Conservation (phyloP, 805 yeast genomes). For the Priceomyces melissophilus region DNA sequence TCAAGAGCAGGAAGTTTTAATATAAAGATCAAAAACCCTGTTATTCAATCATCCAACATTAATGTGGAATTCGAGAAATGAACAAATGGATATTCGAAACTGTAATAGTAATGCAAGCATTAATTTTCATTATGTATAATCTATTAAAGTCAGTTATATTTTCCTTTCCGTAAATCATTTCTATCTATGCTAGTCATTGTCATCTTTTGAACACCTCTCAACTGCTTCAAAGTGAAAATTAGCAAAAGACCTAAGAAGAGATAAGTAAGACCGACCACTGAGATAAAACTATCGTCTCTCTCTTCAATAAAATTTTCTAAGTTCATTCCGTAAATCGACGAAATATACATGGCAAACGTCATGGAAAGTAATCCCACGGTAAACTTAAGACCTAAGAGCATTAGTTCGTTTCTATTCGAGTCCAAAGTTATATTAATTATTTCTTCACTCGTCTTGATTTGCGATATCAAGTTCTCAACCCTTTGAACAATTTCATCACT, state of each 20-base stretch:
- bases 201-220: slow-evolving; percentile 66
- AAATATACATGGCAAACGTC: slow-evolving; percentile 75
- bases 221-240: slow-evolving; percentile 49
- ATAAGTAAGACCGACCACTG: slow-evolving; percentile 41
- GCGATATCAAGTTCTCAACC: slow-evolving; percentile 70
- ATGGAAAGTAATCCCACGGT: slow-evolving; percentile 79
- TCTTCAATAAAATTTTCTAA: slow-evolving; percentile 90
- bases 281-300: slow-evolving; percentile 61
- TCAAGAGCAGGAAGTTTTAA: slow-evolving; percentile 7
- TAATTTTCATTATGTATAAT: background rate
- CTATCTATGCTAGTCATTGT: slow-evolving; percentile 52
- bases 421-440: slow-evolving; percentile 90
- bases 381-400: slow-evolving; percentile 81
- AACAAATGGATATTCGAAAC: slow-evolving; percentile 1
- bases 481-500: slow-evolving; percentile 94
- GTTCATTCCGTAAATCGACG: slow-evolving; percentile 95
- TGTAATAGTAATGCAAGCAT: background rate
- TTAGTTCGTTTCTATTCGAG: slow-evolving; percentile 88
- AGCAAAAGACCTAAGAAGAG: slow-evolving; percentile 46
- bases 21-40: slow-evolving; percentile 18
- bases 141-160: slow-evolving; percentile 1
- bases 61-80: slow-evolving; percentile 27
- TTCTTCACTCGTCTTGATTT: slow-evolving; percentile 90
- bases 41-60: slow-evolving; percentile 21
- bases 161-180: slow-evolving; percentile 4